phyloP scores from a whole-genome alignment of 2,329 filamentous ascomycete species.

The Pseudocercospora musae region DNA sequence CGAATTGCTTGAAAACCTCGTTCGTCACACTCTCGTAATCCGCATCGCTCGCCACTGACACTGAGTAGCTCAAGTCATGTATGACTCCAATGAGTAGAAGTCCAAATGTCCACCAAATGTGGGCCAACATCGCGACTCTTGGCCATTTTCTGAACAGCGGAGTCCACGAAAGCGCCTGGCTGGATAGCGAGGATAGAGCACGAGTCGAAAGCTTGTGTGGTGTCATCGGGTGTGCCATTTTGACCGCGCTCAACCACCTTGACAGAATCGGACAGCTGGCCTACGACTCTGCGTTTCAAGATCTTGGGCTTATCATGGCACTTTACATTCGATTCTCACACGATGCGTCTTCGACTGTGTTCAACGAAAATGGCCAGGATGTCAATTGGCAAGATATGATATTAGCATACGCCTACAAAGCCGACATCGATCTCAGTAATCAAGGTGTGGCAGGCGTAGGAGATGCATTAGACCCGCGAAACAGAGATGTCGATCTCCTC shows the following conservation, averaged over 20 bases:
- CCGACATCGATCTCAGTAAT: conserved; percentile 4
- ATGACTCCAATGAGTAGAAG: neutral
- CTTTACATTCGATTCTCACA: neutral
- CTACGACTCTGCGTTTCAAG: conserved; percentile 3
- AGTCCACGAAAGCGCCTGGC: neutral
- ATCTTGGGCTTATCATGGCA: neutral
- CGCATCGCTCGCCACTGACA: neutral
- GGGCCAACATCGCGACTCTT: conserved; percentile 8
- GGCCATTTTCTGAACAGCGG: conserved; percentile 7
- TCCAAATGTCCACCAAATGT: conserved; percentile 7
- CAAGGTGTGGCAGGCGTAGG: conserved; percentile 1
- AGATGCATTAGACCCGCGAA: neutral
- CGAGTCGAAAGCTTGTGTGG: neutral
- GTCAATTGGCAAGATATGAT: conserved; percentile 5
- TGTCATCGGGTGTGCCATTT: conserved; percentile 3
- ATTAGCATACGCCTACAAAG: conserved; percentile 6
- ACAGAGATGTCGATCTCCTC: neutral
- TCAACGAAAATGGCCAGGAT: neutral
- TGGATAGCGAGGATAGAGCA: conserved; percentile 4
- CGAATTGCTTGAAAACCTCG: conserved; percentile 7
- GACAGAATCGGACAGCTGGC: conserved; percentile 4
- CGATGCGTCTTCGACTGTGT: neutral
- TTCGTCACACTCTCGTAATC: neutral
- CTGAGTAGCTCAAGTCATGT: neutral
- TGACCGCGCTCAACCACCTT: conserved; percentile 4